A percentile compares a stretch with the other conserved stretches of the same genome.
Evolutionary conservation across 2,329 filamentous ascomycete species (phyloP).

Genomic region (Penicillium olsonii): DNA sequence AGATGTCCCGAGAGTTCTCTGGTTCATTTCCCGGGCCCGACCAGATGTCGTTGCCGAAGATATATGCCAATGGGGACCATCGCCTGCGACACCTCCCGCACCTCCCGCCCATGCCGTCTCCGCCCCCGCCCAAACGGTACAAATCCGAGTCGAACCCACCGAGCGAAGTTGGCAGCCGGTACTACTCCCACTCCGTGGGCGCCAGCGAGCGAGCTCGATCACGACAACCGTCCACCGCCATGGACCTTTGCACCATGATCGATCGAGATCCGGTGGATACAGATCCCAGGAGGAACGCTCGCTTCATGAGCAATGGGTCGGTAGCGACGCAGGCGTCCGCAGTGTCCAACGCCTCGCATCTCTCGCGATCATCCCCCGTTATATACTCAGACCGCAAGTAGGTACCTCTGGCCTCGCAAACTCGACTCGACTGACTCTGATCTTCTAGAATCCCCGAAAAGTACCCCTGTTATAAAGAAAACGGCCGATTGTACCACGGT

Average conservation of each 20-base stretch:
- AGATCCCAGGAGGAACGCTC: constrained; percentile 19
- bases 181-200: constrained; percentile 29
- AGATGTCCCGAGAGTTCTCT: constrained; percentile 1
- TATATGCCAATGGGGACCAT: constrained; percentile 12
- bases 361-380: constrained; percentile 18
- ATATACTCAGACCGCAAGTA: constrained; percentile 26
- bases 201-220: constrained; percentile 31
- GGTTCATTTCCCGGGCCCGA: not conserved
- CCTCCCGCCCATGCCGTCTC: constrained; percentile 22
- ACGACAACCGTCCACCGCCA: constrained; percentile 38
- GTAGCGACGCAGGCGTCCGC: constrained; percentile 25
- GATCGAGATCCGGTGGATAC: constrained; percentile 30
- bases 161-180: constrained; percentile 19
- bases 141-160: constrained; percentile 25
- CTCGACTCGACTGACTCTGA: not conserved
- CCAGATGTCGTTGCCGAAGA: constrained; percentile 2
- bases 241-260: constrained; percentile 38
- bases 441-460: constrained; percentile 34
- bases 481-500: constrained; percentile 70
- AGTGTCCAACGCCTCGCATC: constrained; percentile 20
- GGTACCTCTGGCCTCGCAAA: not conserved
- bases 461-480: constrained; percentile 58
- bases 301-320: constrained; percentile 35
- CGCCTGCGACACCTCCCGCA: constrained; percentile 15
- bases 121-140: constrained; percentile 25